These are phyloP conservation scores for Lentinula boryana DNA, from an alignment of 768 basidiomycete species.

Conservation along the genomic window DNA sequence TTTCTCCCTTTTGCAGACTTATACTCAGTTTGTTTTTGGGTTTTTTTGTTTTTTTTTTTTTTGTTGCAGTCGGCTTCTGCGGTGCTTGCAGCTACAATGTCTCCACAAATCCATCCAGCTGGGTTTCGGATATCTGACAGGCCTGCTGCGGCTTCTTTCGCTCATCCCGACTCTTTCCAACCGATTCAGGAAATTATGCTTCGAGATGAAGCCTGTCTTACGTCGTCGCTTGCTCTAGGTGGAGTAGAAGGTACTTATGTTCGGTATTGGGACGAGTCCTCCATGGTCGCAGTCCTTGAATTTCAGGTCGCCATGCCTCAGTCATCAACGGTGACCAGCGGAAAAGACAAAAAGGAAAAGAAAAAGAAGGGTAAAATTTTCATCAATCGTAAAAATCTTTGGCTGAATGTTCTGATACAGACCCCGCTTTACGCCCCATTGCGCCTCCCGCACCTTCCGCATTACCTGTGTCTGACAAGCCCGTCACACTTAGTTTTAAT, in stretches of 20 bases:
- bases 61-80: constrained; percentile 66
- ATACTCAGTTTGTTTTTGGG: not conserved
- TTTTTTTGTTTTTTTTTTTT: not conserved
- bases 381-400: not conserved
- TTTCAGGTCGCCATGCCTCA: constrained; percentile 68
- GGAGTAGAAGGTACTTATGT: constrained; percentile 72
- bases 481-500: constrained; percentile 72
- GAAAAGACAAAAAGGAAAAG: constrained; percentile 54
- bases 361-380: constrained; percentile 50
- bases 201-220: constrained; percentile 72
- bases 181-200: constrained; percentile 68
- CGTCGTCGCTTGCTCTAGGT: constrained; percentile 62
- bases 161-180: constrained; percentile 87
- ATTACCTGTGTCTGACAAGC: constrained; percentile 73
- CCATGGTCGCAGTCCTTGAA: constrained; percentile 67
- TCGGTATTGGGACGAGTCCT: constrained; percentile 89
- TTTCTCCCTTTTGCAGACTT: constrained; percentile 9
- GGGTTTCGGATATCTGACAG: constrained; percentile 90
- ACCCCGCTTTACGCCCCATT: constrained; percentile 23
- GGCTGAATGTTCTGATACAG: constrained; percentile 16
- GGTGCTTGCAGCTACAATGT: constrained; percentile 83
- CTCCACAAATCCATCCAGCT: constrained; percentile 79
- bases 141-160: constrained; percentile 89
- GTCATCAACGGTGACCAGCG: constrained; percentile 27
- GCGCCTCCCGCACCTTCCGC: constrained; percentile 52